Conservation (phyloP, 306 rosid genomes). For the Trichosanthes truncata region DNA sequence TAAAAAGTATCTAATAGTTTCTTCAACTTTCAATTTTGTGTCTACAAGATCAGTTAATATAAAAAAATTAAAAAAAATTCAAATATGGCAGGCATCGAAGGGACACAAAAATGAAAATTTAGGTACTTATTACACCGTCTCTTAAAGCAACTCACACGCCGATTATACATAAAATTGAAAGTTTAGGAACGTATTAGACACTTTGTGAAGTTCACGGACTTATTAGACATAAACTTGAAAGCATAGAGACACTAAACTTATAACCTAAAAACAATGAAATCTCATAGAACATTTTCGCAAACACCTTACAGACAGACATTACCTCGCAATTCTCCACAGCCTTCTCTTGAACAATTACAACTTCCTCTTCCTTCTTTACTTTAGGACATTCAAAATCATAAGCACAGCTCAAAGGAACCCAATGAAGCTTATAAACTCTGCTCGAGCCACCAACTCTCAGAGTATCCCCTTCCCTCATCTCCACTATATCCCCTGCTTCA, state of each 20-base stretch:
- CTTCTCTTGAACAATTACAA: constrained; percentile 8
- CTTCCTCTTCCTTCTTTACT: constrained; percentile 7
- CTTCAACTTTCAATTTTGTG: background rate
- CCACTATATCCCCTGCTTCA: constrained; percentile 34
- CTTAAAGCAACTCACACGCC: no score
- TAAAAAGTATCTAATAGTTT: background rate
- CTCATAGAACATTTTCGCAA: background rate
- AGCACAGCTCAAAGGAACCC: constrained; percentile 49
- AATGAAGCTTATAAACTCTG: constrained; percentile 51
- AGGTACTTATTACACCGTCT: background rate
- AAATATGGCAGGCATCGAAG: background rate
- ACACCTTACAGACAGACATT: constrained; percentile 1
- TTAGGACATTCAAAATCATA: constrained; percentile 37
- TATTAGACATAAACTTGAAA: background rate
- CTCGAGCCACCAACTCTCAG: constrained; percentile 60
- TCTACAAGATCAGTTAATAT: background rate
- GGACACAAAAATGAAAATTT: background rate
- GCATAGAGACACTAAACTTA: background rate
- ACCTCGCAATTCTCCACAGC: constrained; percentile 27
- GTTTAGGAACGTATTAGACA: no score
- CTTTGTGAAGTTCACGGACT: no score
- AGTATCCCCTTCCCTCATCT: constrained; percentile 56
- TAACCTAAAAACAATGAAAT: background rate
- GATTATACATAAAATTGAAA: no score
- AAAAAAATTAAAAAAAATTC: no score